These are phyloP conservation scores for Myotisia sp. DNA, from an alignment of 2,329 filamentous ascomycete species.

Conservation along the genomic window DNA sequence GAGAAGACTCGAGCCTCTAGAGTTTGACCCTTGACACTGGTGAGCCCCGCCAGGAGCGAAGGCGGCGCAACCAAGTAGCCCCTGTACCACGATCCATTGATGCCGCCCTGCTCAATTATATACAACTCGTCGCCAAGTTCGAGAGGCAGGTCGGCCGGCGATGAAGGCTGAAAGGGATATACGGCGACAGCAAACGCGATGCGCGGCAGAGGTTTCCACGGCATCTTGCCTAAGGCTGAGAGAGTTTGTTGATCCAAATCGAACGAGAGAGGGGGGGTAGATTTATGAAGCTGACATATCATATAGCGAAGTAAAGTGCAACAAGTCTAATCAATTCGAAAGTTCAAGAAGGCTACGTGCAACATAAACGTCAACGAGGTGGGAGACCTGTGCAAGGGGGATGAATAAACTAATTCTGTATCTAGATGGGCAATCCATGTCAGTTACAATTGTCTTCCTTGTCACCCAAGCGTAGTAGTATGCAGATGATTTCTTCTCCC, in stretches of 20 bases:
- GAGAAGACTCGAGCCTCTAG: conserved; percentile 93
- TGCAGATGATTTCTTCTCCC: too few relatives aligned
- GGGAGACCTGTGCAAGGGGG: too few relatives aligned
- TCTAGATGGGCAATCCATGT: too few relatives aligned
- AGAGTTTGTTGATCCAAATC: not conserved
- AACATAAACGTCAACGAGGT: too few relatives aligned
- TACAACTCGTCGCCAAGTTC: conserved; percentile 98
- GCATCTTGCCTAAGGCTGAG: conserved; percentile 48
- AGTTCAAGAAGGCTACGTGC: too few relatives aligned
- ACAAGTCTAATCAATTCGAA: too few relatives aligned
- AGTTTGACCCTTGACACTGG: conserved; percentile 78
- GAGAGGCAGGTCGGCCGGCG: conserved; percentile 80
- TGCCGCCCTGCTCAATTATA: conserved; percentile 88
- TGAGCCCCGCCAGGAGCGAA: conserved; percentile 80
- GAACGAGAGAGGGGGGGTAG: not conserved
- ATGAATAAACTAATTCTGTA: too few relatives aligned
- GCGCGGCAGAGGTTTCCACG: conserved; percentile 90
- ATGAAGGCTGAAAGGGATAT: conserved; percentile 78
- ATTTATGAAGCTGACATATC: too few relatives aligned
- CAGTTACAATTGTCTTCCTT: too few relatives aligned
- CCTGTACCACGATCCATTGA: conserved; percentile 77
- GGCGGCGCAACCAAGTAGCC: conserved; percentile 92
- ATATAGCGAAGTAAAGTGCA: too few relatives aligned
- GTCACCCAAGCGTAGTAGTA: too few relatives aligned
- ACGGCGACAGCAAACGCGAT: conserved; percentile 97